Base-by-base conservation (phyloP, 2,329 filamentous ascomycete genomes). In the Fusarium pseudograminearum region DNA sequence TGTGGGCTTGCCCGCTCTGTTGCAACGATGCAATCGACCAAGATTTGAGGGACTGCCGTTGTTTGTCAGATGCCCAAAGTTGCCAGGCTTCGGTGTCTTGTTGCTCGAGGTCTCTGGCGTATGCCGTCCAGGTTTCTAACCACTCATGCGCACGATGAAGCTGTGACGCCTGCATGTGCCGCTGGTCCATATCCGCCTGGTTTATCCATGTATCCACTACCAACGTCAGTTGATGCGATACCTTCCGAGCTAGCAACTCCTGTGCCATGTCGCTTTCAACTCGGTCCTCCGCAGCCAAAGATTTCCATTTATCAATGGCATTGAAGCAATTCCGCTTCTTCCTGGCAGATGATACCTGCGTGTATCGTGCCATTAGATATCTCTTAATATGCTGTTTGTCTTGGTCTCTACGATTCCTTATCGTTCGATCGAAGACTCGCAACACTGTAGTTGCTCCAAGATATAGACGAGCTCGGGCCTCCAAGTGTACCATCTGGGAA, bases 1-100 rank as follows among this genome's bases (percentile, higher is more conserved):
- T 81, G 54, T 81, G 80, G 12, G 76, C 79, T 51, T 80, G 78
- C 3, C 80, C 79, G 47, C 76, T 75, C 45, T 76, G 76, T 51
- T 80, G 80, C 30, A 81, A 52, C 14, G 78, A 74, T 20, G 78
- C 76, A 44, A 79, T 81, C 3, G 79, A 79, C 80, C 80, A 81
- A 11, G 63, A 62, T 55, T 80, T 81, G 22, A 81, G 54, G 51
- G 67, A 76, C 22, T 78, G 75, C 10, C 74, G 77, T 57, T 80
- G 78, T 52, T 76, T 76, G 51, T 74, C 75, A 15, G 61, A 40
- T 45, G 75, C 71, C 77, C 78, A 80, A n/a, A 75, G 34, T n/a
- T 76, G 71, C 74, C 74, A 76, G 33, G 77, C 75, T 30, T 75
- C 63, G 20, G 71, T 61, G 9, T 76, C 66, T 48, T 59, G 73